Evolutionary conservation across 2,329 filamentous ascomycete species (phyloP).

Genomic region (Fusarium cicatricum): DNA sequence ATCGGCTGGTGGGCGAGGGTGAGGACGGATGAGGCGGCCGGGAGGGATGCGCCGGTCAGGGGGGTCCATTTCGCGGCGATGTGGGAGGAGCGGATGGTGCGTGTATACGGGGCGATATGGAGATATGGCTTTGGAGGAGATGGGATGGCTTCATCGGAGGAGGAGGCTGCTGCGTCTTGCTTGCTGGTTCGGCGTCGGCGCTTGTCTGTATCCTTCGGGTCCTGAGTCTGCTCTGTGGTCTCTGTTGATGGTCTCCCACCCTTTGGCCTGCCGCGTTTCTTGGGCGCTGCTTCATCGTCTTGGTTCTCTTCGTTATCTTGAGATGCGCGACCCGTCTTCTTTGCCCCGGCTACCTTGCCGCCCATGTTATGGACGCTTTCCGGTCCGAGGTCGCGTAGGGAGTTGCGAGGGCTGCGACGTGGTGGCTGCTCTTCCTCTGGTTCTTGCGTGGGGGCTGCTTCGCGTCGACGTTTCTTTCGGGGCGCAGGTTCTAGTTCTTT

Average conservation of each 20-base stretch:
- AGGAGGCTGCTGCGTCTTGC: slow-evolving; percentile 25
- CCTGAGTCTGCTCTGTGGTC: neutral
- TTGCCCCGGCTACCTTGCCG: slow-evolving; percentile 13
- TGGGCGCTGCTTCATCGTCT: slow-evolving; percentile 14
- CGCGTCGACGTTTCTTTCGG: slow-evolving; percentile 25
- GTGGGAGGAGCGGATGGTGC: slow-evolving; percentile 65
- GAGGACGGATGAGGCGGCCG: slow-evolving; percentile 64
- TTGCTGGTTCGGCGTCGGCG: slow-evolving; percentile 29
- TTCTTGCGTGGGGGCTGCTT: neutral
- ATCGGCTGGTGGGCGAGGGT: slow-evolving; percentile 68
- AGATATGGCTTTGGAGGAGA: slow-evolving; percentile 53
- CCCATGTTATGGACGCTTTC: slow-evolving; percentile 30
- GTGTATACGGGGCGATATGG: slow-evolving; percentile 60
- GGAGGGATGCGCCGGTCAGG: slow-evolving; percentile 62
- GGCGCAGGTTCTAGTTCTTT: slow-evolving; percentile 19
- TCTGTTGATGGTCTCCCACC: slow-evolving; percentile 11
- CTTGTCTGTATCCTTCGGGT: slow-evolving; percentile 10
- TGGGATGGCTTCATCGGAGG: slow-evolving; percentile 30
- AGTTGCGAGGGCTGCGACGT: slow-evolving; percentile 30
- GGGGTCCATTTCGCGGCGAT: slow-evolving; percentile 75
- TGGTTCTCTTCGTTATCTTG: slow-evolving; percentile 14
- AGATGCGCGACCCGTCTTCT: slow-evolving; percentile 14
- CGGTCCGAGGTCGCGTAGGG: slow-evolving; percentile 19
- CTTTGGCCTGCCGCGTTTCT: slow-evolving; percentile 26
- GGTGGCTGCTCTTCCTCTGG: slow-evolving; percentile 14